Base-by-base conservation (phyloP, 371 early-diverging fungal species). In the Mucor piriformis region DNA sequence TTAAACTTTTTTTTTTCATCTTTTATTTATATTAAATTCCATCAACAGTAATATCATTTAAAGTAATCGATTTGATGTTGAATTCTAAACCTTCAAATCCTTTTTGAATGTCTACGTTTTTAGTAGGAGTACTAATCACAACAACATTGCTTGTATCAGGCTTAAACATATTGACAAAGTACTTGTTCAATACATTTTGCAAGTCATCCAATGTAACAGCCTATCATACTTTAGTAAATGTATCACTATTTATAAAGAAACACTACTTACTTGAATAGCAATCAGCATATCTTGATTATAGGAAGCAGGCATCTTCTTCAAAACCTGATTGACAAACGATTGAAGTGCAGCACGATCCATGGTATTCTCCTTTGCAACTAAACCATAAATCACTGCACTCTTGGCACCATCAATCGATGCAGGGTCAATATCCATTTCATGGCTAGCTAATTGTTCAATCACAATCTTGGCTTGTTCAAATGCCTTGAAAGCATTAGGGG, bases 341-440 rank as follows among this genome's bases (percentile, higher is more conserved):
- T 82, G 83, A 6, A 75, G 70, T 4, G 88, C 88, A 0, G 87
- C 85, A 16, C 70, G 70, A 35, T 76, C 78, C 70, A 84, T 82
- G 3, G 79, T 79, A 51, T 82, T 81, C 63, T 84, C 88, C 59
- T 75, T 70, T 20, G 74, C 71, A 10, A 86, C 84, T 40, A 86
- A 69, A 56, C 78, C 67, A 60, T 83, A 86, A 49, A 86, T 86
- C 6, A 88, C 83, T 16, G 84, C 81, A 51, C 86, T 85, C 68
- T 85, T 87, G 24, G 88, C 87, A 24, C 84, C 86, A 52, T 87
- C 86, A 6, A 88, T 60, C 6, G 78, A 71, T 42, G 83, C 72
- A 23, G 67, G 66, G 13, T 84, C 82, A 57, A 87, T 83, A n/a
- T 74, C 71, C 67, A 80, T 67, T 71, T 80, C 55, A 1, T 42